These are phyloP conservation scores for Odontarrhena argentea DNA, from an alignment of 345 rosid species.

Conservation along the genomic window DNA sequence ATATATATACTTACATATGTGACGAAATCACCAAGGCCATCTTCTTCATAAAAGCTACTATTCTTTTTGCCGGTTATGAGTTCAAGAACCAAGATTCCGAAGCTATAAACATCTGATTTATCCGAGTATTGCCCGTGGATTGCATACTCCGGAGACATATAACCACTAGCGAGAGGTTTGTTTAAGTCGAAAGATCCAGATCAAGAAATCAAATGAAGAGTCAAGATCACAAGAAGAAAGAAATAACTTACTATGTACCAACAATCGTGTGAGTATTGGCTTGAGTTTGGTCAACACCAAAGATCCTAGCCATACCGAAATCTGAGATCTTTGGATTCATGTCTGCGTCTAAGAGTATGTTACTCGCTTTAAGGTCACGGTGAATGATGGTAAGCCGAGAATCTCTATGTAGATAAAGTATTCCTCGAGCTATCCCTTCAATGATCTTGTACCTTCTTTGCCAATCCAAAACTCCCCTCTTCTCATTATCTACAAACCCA, in stretches of 20 bases:
- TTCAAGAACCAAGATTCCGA: constrained; percentile 47
- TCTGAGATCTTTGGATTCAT: constrained; percentile 52
- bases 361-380: constrained; percentile 56
- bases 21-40: constrained; percentile 36
- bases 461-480: constrained; percentile 49
- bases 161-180: constrained; percentile 38
- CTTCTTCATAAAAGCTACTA: constrained; percentile 35
- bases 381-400: constrained; percentile 56
- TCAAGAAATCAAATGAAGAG: background rate
- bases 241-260: constrained; percentile 48
- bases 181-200: background rate
- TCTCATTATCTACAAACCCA: constrained; percentile 40
- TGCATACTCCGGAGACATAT: constrained; percentile 53
- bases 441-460: constrained; percentile 52
- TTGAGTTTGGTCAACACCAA: constrained; percentile 46
- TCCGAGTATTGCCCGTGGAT: constrained; percentile 44
- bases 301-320: constrained; percentile 51
- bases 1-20: constrained; percentile 40
- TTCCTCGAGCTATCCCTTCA: constrained; percentile 55
- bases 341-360: constrained; percentile 44
- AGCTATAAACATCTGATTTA: constrained; percentile 48
- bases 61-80: constrained; percentile 43
- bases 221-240: background rate
- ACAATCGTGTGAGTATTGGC: constrained; percentile 41
- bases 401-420: constrained; percentile 60